Evolutionary conservation across 768 basidiomycete species (phyloP).

Genomic region (Pilatotrama ljubarskyi): DNA sequence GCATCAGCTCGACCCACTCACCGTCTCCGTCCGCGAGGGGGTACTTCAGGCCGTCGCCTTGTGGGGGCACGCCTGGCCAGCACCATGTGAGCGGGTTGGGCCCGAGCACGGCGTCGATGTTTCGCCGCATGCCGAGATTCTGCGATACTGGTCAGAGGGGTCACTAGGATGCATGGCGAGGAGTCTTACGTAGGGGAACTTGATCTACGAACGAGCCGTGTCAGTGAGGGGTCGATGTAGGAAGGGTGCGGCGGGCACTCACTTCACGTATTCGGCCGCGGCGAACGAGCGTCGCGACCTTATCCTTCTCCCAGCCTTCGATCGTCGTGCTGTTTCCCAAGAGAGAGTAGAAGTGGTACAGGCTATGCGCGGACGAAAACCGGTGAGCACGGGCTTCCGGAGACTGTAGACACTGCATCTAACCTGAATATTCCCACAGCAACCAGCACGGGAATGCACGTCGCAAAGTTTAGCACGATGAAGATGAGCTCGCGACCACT

Average conservation of each 20-base stretch:
- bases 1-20: conserved; percentile 62
- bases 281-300: conserved; percentile 80
- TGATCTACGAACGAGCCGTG: conserved; percentile 50
- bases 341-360: conserved; percentile 85
- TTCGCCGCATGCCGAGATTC: conserved; percentile 77
- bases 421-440: conserved; percentile 91
- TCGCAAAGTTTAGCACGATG: conserved; percentile 83
- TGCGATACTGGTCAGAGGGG: conserved; percentile 34
- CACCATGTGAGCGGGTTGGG: conserved; percentile 78
- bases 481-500: conserved; percentile 71
- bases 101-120: conserved; percentile 80
- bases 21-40: conserved; percentile 69
- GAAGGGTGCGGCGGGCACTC: background rate
- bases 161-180: background rate
- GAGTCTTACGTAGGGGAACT: conserved; percentile 86
- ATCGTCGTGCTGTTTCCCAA: conserved; percentile 89
- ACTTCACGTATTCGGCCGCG: conserved; percentile 86
- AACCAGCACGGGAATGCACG: conserved; percentile 83
- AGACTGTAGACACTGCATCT: background rate
- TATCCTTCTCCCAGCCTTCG: conserved; percentile 98
- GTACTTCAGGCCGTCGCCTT: conserved; percentile 76
- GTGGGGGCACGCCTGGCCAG: conserved; percentile 61
- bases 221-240: background rate
- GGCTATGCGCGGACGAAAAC: conserved; percentile 37
- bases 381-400: no score